phyloP scores from a whole-genome alignment of 768 basidiomycete species.

The Tylopilus subfusipes region DNA sequence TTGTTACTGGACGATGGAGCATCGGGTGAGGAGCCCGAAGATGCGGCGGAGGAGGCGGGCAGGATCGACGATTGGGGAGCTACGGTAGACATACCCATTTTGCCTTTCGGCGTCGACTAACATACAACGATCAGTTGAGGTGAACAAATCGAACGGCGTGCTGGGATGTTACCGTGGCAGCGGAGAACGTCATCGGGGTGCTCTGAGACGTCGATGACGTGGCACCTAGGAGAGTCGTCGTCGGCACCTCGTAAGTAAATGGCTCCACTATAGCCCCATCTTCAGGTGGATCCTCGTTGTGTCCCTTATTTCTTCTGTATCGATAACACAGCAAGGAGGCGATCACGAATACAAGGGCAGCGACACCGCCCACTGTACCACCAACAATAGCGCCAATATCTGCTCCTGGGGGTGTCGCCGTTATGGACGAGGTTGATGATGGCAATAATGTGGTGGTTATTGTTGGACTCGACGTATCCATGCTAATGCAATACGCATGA shows the following conservation, averaged over 20 bases:
- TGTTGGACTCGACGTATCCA: not conserved
- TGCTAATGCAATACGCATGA: not conserved
- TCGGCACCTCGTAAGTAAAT: not conserved
- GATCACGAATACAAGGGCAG: not conserved
- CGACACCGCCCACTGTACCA: conserved; percentile 1
- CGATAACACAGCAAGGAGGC: conserved; percentile 2
- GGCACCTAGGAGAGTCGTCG: not conserved
- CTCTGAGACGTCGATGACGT: not conserved
- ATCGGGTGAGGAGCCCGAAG: not conserved
- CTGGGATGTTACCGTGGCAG: not conserved
- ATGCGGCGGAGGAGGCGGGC: not conserved
- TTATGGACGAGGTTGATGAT: not conserved
- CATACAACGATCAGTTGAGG: not conserved
- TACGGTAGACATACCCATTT: no score
- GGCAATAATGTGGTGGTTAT: not conserved
- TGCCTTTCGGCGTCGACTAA: not conserved
- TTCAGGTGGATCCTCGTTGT: not conserved
- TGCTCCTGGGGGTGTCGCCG: not conserved
- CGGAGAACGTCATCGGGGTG: not conserved
- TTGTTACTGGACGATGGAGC: not conserved
- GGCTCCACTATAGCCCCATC: conserved; percentile 5
- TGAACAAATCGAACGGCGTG: not conserved
- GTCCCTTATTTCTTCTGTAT: not conserved
- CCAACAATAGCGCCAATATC: conserved; percentile 3
- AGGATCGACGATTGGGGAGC: no score